Evolutionary conservation across 768 basidiomycete species (phyloP).

Genomic region (Suillus tomentosus): DNA sequence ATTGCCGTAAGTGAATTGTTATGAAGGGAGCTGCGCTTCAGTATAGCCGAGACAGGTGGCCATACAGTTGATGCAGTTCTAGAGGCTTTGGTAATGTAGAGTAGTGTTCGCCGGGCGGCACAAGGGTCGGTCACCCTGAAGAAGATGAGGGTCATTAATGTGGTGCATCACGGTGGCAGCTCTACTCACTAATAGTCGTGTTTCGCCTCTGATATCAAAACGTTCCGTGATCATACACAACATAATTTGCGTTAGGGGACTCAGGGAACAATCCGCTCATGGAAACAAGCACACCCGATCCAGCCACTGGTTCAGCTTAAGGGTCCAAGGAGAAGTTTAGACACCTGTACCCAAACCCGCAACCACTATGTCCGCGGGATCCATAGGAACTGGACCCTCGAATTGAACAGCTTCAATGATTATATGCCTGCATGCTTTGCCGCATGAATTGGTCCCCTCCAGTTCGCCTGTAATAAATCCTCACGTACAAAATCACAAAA

Average conservation of each 20-base stretch:
- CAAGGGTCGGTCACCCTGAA: background rate
- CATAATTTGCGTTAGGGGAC: background rate
- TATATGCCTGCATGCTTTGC: background rate
- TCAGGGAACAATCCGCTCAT: background rate
- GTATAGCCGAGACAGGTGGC: background rate
- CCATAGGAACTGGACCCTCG: background rate
- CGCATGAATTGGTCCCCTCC: background rate
- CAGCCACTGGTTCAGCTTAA: background rate
- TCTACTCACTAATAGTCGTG: background rate
- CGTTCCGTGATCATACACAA: background rate
- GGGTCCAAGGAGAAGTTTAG: background rate
- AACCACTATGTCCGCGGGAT: background rate
- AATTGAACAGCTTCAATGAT: background rate
- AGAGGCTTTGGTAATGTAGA: background rate
- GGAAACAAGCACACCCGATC: background rate
- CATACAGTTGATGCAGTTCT: background rate
- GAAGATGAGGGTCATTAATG: background rate
- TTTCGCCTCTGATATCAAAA: background rate
- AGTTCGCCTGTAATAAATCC: background rate
- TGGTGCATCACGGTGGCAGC: background rate
- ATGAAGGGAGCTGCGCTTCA: background rate
- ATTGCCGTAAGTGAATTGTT: background rate
- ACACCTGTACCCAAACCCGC: background rate
- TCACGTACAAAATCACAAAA: background rate
- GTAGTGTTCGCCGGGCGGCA: background rate